A percentile compares a stretch with the other conserved stretches of the same genome.
These are phyloP conservation scores for Geotrichum candidum DNA, from an alignment of 1,139 yeast genomes.

Conservation along the genomic window DNA sequence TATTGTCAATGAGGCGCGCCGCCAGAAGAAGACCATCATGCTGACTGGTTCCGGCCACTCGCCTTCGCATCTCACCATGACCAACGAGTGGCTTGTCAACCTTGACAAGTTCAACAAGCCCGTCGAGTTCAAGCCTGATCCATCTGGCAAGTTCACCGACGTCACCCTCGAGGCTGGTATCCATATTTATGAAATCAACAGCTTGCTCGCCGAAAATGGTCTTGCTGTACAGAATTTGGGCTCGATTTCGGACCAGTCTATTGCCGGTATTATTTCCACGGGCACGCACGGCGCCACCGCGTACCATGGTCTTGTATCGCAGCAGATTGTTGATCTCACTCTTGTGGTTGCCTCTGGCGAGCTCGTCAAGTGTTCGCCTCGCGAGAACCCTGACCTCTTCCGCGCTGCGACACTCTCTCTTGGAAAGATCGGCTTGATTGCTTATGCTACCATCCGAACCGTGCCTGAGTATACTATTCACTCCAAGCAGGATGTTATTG, in stretches of 20 bases:
- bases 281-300: slow-evolving; percentile 97
- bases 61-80: slow-evolving; percentile 87
- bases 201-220: slow-evolving; percentile 53
- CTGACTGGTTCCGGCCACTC: slow-evolving; percentile 94
- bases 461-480: slow-evolving; percentile 79
- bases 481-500: slow-evolving; percentile 74
- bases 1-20: slow-evolving; percentile 61
- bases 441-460: slow-evolving; percentile 78
- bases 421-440: slow-evolving; percentile 88
- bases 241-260: slow-evolving; percentile 86
- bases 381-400: slow-evolving; percentile 63
- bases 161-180: slow-evolving; percentile 91
- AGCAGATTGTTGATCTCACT: slow-evolving; percentile 74
- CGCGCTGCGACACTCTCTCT: slow-evolving; percentile 79
- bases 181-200: slow-evolving; percentile 72
- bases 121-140: slow-evolving; percentile 39
- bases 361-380: slow-evolving; percentile 60
- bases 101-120: slow-evolving; percentile 62
- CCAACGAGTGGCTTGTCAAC: slow-evolving; percentile 82
- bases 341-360: slow-evolving; percentile 64
- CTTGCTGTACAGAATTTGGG: slow-evolving; percentile 89
- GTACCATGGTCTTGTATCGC: slow-evolving; percentile 83
- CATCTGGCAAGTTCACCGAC: slow-evolving; percentile 66
- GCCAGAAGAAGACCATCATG: slow-evolving; percentile 60
- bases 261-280: slow-evolving; percentile 91